Evolutionary conservation across 306 rosid species (phyloP), one percentile per base, ranked within the genome.

Genomic region (Cicer yamashitae): DNA sequence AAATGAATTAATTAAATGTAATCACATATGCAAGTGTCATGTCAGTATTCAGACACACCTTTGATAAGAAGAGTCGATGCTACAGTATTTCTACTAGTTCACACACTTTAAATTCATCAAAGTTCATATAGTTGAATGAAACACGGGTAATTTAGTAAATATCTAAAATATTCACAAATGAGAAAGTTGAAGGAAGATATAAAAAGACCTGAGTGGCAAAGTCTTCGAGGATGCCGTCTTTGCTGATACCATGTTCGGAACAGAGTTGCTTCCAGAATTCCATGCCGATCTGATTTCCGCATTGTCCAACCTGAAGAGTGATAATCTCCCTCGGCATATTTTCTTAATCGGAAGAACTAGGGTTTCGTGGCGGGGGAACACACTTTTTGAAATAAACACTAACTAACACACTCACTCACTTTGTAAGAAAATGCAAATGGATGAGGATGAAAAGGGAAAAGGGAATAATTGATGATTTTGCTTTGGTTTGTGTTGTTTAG

Each of bases 251-350:
- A 13, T 94, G 98, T 86, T 94, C 98, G 73, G 91, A 94, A 78
- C 98, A 94, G 9, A 94, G 98, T 82, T 94, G 98, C 84, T 94
- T 94, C 98, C 98, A 94, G 85, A 94, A 94, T 83, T 94, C 98
- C 98, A 94, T 94, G 40, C 98, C 98, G 89, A 91, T 94, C 96
- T 94, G 98, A 73, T 94, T 94, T 25, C 98, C 98, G 54, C 98
- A 94, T 90, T 94, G 98, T 7, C 98, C 98, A 4, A 94, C 98
- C 87, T 94, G 98, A 17, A 94, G 86, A 1, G 98, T 94, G 83
- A 94, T 91, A 82, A 94, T 94, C 81, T 94, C 98, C 51, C 98
- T 52, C 45, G 97, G 98, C 98, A 94, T 94, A 22, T 76, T 73
- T 71, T 58, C 62, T n/a, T 25, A 25, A 25, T 25, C 34, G n/a